phyloP scores from a whole-genome alignment of 306 rosid genomes.

The Malus orientalis region DNA sequence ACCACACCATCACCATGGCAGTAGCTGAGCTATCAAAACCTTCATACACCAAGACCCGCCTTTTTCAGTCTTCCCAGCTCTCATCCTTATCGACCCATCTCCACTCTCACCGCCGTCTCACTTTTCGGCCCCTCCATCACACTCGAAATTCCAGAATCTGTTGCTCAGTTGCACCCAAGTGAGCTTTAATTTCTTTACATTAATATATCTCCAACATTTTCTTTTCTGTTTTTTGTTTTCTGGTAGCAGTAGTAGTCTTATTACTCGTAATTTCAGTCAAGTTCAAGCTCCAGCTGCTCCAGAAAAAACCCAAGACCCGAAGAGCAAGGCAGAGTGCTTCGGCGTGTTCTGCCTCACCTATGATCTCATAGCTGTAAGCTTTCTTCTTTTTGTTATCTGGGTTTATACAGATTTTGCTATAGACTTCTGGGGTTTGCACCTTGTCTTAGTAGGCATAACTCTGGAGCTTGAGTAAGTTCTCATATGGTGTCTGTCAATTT shows the following conservation, averaged over 20 bases:
- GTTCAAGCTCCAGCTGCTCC: conserved; percentile 55
- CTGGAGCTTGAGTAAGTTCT: conserved; percentile 1
- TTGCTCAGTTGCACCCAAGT: conserved; percentile 84
- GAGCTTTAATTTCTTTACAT: conserved; percentile 5
- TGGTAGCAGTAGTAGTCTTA: not conserved
- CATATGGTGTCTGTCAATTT: conserved; percentile 17
- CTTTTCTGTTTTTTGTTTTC: not conserved
- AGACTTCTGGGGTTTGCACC: not conserved
- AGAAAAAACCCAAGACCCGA: conserved; percentile 31
- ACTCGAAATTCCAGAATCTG: conserved; percentile 34
- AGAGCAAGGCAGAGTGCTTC: conserved; percentile 64
- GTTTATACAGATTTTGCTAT: conserved; percentile 4
- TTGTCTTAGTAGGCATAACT: not conserved
- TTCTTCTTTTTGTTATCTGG: not conserved
- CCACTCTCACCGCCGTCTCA: conserved; percentile 18
- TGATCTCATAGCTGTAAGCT: conserved; percentile 82
- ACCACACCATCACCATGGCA: conserved; percentile 39
- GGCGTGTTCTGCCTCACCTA: conserved; percentile 93
- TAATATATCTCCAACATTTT: not conserved
- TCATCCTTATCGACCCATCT: conserved; percentile 43
- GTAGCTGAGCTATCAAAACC: conserved; percentile 52
- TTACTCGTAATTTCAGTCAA: conserved; percentile 35
- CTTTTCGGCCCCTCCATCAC: conserved; percentile 30
- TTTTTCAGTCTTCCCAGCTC: conserved; percentile 36
- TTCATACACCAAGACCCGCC: conserved; percentile 33